Conservation (phyloP, 169 alveolate genomes). For the Plasmodium inui region DNA sequence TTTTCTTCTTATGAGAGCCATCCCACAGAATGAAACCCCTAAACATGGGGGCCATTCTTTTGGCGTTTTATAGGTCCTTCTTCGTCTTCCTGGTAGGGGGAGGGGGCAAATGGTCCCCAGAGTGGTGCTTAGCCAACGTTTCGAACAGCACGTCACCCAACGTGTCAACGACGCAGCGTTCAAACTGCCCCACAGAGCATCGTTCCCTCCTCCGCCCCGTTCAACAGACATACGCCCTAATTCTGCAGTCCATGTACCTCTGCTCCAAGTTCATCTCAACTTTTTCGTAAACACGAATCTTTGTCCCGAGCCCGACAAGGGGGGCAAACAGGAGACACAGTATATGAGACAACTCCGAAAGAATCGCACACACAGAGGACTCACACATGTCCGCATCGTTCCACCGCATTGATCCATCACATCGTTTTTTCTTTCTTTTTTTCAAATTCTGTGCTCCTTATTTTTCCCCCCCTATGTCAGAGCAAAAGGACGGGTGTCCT, state of each 20-base stretch:
- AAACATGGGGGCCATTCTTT: neutral
- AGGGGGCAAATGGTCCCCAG: neutral
- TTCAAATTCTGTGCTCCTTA: neutral
- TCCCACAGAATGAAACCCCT: neutral
- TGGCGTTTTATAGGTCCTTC: constrained; percentile 17
- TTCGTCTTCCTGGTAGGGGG: constrained; percentile 22
- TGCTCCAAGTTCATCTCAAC: constrained; percentile 38
- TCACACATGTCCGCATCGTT: neutral
- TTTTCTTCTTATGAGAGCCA: neutral
- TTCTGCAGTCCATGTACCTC: constrained; percentile 38
- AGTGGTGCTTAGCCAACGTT: neutral
- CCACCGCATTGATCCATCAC: neutral
- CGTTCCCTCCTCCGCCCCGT: neutral
- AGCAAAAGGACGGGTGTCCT: constrained; percentile 14
- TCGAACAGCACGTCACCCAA: neutral
- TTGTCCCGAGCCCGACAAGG: neutral
- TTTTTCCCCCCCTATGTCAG: neutral
- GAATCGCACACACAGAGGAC: neutral
- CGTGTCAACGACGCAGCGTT: neutral
- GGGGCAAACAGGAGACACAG: neutral
- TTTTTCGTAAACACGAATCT: constrained; percentile 41
- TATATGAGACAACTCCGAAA: neutral
- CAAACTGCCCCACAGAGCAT: neutral
- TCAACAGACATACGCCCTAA: constrained; percentile 35
- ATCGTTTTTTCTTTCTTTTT: neutral